Conservation (phyloP, 768 basidiomycete species). For the Leccinum uliginosum region DNA sequence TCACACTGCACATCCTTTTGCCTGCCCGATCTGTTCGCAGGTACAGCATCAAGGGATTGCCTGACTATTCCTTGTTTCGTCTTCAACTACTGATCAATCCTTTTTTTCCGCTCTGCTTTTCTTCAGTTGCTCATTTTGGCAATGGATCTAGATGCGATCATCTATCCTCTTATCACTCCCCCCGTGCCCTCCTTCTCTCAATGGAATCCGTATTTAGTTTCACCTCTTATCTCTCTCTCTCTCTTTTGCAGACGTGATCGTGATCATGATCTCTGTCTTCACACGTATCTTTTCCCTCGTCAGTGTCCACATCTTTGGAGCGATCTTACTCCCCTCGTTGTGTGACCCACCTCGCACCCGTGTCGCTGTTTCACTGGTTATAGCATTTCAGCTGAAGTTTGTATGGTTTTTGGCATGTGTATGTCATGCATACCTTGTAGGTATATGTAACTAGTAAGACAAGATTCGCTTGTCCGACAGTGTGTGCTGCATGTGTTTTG, state of each 20-base stretch:
- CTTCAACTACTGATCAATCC: neutral
- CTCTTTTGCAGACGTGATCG: neutral
- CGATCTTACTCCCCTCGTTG: neutral
- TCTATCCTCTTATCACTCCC: neutral
- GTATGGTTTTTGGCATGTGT: constrained; percentile 1
- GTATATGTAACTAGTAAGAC: neutral
- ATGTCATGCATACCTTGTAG: neutral
- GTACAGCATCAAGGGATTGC: neutral
- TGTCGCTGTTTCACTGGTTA: constrained; percentile 1
- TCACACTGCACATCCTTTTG: neutral
- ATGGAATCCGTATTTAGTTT: neutral
- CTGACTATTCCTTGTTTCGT: neutral
- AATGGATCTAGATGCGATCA: neutral
- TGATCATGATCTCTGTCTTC: neutral
- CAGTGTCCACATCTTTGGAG: neutral
- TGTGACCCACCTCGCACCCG: neutral
- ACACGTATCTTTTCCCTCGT: neutral
- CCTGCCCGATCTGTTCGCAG: neutral
- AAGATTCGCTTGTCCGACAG: neutral
- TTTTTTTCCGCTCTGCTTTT: neutral
- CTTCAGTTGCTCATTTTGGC: neutral
- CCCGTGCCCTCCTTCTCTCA: neutral
- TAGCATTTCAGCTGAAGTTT: constrained; percentile 1
- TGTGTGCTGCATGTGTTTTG: neutral
- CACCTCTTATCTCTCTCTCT: neutral